phyloP scores from a whole-genome alignment of 2,329 filamentous ascomycete species.

The Hirsutella thompsonii region DNA sequence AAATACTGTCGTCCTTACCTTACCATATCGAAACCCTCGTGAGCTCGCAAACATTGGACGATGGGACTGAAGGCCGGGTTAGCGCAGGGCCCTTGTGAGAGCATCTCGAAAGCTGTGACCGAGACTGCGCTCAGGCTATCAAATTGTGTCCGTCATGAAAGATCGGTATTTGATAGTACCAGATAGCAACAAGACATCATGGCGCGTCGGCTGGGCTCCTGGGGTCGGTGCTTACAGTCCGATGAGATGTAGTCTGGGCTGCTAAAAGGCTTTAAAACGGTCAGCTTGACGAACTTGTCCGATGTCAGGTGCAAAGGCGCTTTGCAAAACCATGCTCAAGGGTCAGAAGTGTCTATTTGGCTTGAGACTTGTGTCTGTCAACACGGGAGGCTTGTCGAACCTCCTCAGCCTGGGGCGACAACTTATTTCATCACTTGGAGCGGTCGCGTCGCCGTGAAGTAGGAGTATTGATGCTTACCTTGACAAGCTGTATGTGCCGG shows the following conservation, averaged over 20 bases:
- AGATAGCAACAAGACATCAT: constrained; percentile 25
- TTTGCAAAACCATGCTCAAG: not conserved
- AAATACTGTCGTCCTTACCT: constrained; percentile 14
- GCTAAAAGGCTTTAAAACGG: not conserved
- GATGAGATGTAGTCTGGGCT: not conserved
- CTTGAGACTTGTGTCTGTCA: constrained; percentile 39
- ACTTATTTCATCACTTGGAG: constrained; percentile 25
- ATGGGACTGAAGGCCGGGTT: no score
- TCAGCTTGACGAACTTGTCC: not conserved
- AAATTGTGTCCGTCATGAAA: constrained; percentile 22
- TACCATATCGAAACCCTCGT: not conserved
- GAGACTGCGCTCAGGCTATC: constrained; percentile 15
- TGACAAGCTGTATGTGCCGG: no score
- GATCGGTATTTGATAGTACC: constrained; percentile 35
- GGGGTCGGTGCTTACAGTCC: constrained; percentile 6
- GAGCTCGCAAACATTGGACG: no score
- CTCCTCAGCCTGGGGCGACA: constrained; percentile 38
- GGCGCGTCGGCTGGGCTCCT: constrained; percentile 7
- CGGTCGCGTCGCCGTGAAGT: not conserved
- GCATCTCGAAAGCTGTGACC: not conserved
- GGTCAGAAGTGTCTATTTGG: constrained; percentile 43
- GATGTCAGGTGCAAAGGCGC: not conserved
- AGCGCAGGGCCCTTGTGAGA: not conserved
- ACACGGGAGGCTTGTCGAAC: constrained; percentile 32
- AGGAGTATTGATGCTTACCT: no score